These are phyloP conservation scores for Tulasnella sp. DNA, from an alignment of 768 basidiomycete genomes.

Conservation along the genomic window DNA sequence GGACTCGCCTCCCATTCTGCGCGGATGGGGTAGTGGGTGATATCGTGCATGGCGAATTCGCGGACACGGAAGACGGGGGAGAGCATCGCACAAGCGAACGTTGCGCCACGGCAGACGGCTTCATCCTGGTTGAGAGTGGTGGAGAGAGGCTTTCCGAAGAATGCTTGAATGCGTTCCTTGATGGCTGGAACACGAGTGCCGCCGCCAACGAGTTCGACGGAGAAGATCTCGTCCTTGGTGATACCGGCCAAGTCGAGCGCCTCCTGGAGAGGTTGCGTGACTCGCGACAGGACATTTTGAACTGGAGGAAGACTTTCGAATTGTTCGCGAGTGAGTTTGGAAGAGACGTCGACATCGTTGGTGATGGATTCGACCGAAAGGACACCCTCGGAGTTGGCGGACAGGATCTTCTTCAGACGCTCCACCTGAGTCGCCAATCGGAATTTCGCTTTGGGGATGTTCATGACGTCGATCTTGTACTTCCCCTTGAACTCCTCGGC, in stretches of 20 bases:
- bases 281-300: conserved; percentile 67
- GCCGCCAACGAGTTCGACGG: conserved; percentile 91
- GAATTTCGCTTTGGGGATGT: conserved; percentile 89
- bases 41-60: conserved; percentile 87
- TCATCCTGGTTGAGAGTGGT: conserved; percentile 98
- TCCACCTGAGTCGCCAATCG: conserved; percentile 84
- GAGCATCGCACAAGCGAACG: conserved; percentile 94
- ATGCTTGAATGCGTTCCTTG: conserved; percentile 77
- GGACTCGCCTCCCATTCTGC: conserved; percentile 77
- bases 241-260: conserved; percentile 80
- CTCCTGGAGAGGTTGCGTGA: conserved; percentile 67
- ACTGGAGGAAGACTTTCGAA: conserved; percentile 68
- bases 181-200: conserved; percentile 90
- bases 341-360: conserved; percentile 91
- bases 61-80: conserved; percentile 98
- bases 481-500: conserved; percentile 89
- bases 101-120: conserved; percentile 91
- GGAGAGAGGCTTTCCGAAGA: conserved; percentile 82
- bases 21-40: conserved; percentile 83
- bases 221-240: conserved; percentile 77
- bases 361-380: conserved; percentile 94
- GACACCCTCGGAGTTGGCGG: conserved; percentile 85
- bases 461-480: conserved; percentile 95
- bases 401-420: conserved; percentile 92
- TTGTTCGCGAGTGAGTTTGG: conserved; percentile 75